Evolutionary conservation across 495 filamentous ascomycete genomes (phyloP).

Genomic region (Podospora pseudocomata): DNA sequence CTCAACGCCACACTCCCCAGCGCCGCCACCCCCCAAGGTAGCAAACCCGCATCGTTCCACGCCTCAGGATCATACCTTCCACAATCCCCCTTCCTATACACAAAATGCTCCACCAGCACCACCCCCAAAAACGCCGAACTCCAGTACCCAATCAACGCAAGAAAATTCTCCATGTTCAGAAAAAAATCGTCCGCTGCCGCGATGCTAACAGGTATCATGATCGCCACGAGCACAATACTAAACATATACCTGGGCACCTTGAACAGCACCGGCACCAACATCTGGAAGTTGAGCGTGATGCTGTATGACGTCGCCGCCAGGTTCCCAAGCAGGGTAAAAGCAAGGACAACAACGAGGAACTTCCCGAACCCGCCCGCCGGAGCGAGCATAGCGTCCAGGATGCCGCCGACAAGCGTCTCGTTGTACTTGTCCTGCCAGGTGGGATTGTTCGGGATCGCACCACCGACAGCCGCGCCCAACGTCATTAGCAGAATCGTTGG

Average conservation of each 20-base stretch:
- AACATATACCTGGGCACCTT: slow-evolving; percentile 52
- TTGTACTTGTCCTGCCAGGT: slow-evolving; percentile 48
- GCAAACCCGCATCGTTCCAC: slow-evolving; percentile 44
- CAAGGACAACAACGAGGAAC: slow-evolving; percentile 53
- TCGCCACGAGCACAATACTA: slow-evolving; percentile 46
- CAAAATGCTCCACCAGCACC: slow-evolving; percentile 47
- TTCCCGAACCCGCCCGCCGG: slow-evolving; percentile 54
- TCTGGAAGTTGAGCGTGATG: slow-evolving; percentile 56
- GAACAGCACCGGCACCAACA: slow-evolving; percentile 46
- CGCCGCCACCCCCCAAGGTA: slow-evolving; percentile 50
- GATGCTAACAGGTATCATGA: slow-evolving; percentile 52
- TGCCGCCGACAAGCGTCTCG: slow-evolving; percentile 47
- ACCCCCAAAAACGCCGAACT: slow-evolving; percentile 51
- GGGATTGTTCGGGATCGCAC: slow-evolving; percentile 39
- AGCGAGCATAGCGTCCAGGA: slow-evolving; percentile 52
- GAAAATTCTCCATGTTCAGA: slow-evolving; percentile 50
- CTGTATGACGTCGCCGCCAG: slow-evolving; percentile 47
- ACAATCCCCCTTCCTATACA: slow-evolving; percentile 39
- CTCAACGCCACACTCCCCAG: slow-evolving; percentile 36
- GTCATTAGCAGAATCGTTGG: slow-evolving; percentile 51
- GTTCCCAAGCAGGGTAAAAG: slow-evolving; percentile 52
- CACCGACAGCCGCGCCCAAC: slow-evolving; percentile 53
- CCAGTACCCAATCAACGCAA: slow-evolving; percentile 56
- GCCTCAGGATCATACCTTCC: slow-evolving; percentile 42
- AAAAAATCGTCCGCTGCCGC: slow-evolving; percentile 50